Conservation (phyloP, 805 yeast genomes). For the Komagataella kurtzmanii region DNA sequence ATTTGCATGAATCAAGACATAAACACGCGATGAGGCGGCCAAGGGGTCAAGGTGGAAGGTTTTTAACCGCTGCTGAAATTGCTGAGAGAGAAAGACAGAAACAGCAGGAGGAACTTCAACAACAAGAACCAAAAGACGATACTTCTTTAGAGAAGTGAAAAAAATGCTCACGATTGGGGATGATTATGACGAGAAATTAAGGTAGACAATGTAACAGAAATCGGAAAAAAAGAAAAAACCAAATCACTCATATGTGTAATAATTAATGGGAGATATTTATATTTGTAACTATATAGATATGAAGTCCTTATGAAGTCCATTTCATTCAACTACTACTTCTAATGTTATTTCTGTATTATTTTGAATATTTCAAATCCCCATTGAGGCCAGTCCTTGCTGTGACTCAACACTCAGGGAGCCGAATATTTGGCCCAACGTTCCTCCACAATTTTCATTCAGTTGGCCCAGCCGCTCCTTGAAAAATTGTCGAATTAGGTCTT, state of each 20-base stretch:
- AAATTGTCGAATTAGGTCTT: slow-evolving; percentile 19
- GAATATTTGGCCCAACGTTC: neutral
- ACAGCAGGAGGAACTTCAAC: slow-evolving; percentile 10
- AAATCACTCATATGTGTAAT: neutral
- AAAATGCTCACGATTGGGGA: slow-evolving; percentile 2
- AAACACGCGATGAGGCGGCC: slow-evolving; percentile 99
- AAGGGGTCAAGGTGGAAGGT: slow-evolving; percentile 97
- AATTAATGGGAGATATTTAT: neutral
- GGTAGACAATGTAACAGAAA: slow-evolving; percentile 1
- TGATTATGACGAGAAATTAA: slow-evolving; percentile 1
- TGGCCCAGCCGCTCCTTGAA: slow-evolving; percentile 9
- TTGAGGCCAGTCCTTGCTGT: neutral
- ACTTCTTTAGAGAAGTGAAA: neutral
- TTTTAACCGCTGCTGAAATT: slow-evolving; percentile 86
- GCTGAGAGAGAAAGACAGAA: slow-evolving; percentile 46
- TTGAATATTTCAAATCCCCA: neutral
- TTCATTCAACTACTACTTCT: neutral
- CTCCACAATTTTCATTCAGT: slow-evolving; percentile 1
- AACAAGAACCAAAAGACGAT: neutral
- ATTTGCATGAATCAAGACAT: slow-evolving; percentile 92
- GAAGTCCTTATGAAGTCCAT: neutral
- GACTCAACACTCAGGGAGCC: slow-evolving; percentile 1
- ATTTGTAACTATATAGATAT: neutral
- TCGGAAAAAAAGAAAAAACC: slow-evolving; percentile 1
- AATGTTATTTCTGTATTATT: neutral